Evolutionary conservation across 139 green algal species (phyloP).

Genomic region (Picochlorum sp.): DNA sequence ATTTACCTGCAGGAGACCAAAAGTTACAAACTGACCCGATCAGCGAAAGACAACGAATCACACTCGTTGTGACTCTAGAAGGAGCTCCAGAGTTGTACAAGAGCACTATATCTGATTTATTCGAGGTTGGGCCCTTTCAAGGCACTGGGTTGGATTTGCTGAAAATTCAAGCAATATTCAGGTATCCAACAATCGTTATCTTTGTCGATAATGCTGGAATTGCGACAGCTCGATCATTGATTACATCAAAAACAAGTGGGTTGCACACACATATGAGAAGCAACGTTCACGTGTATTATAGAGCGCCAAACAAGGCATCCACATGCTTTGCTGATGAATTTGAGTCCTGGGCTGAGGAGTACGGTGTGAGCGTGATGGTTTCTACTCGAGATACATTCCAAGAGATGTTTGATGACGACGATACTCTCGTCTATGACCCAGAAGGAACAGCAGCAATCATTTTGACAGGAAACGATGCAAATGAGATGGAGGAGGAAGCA

Average conservation of each 20-base stretch:
- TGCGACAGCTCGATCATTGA: constrained; percentile 49
- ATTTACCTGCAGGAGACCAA: constrained; percentile 57
- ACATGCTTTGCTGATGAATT: constrained; percentile 48
- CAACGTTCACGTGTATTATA: constrained; percentile 71
- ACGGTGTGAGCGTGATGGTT: constrained; percentile 38
- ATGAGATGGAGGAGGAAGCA: constrained; percentile 47
- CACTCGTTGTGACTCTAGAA: constrained; percentile 49
- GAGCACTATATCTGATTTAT: constrained; percentile 31
- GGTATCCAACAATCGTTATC: constrained; percentile 56
- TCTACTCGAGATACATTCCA: constrained; percentile 44
- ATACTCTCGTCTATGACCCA: constrained; percentile 70
- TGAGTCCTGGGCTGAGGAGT: constrained; percentile 39
- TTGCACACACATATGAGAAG: constrained; percentile 39
- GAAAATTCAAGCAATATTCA: constrained; percentile 44
- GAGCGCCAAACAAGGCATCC: constrained; percentile 47
- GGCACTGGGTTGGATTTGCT: constrained; percentile 56
- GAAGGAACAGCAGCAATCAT: constrained; percentile 63
- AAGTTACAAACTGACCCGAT: constrained; percentile 35
- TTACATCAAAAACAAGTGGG: constrained; percentile 33
- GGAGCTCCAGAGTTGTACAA: constrained; percentile 55
- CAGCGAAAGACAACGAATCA: constrained; percentile 26
- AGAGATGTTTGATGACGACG: constrained; percentile 78
- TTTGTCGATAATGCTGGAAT: constrained; percentile 56
- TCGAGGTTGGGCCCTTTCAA: constrained; percentile 66
- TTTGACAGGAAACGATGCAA: constrained; percentile 52